phyloP scores from a whole-genome alignment of 345 rosid genomes.

The Melaleuca quinquenervia region DNA sequence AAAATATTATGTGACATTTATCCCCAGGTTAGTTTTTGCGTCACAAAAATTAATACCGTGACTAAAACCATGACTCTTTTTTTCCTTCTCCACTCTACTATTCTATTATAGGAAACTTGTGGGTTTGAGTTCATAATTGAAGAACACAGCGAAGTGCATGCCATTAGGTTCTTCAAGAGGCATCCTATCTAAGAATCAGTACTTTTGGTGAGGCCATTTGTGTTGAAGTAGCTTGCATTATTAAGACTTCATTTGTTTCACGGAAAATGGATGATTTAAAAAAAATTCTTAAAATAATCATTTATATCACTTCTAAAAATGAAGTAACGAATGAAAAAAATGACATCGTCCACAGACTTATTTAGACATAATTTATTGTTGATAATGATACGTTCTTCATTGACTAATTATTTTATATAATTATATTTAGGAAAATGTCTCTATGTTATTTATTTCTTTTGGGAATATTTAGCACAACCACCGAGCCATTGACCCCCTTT shows the following conservation, averaged over 20 bases:
- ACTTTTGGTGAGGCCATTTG: neutral
- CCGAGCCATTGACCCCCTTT: too few species aligned
- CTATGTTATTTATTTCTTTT: too few species aligned
- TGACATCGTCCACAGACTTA: accelerated
- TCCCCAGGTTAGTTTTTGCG: neutral
- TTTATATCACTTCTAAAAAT: too few species aligned
- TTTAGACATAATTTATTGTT: neutral
- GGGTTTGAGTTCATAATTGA: neutral
- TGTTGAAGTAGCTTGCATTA: neutral
- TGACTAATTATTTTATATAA: neutral
- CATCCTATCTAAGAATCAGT: neutral
- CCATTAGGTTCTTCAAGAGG: neutral
- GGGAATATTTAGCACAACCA: too few species aligned
- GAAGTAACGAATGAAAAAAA: too few species aligned
- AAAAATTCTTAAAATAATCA: too few species aligned
- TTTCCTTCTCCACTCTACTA: neutral
- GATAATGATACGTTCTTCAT: neutral
- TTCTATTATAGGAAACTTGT: neutral
- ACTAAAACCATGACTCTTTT: too few species aligned
- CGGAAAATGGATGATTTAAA: too few species aligned
- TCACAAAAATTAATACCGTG: neutral
- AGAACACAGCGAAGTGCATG: neutral
- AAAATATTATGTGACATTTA: accelerated
- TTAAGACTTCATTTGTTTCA: neutral
- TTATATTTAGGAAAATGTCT: neutral